phyloP scores from a whole-genome alignment of 2,329 filamentous ascomycete genomes.

The Malbranchea cinnamomea region DNA sequence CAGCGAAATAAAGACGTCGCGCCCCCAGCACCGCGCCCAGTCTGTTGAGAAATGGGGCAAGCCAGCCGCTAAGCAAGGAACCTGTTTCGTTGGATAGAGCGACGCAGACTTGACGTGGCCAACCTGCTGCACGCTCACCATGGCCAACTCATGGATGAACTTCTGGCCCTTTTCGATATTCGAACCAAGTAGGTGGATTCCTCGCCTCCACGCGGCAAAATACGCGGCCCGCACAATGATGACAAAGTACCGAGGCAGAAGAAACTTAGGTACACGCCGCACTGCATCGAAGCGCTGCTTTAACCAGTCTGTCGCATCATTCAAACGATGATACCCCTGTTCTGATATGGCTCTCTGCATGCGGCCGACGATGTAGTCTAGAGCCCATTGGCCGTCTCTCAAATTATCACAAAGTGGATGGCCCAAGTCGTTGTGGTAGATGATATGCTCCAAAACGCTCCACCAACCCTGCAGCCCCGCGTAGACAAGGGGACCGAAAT shows the following conservation, averaged over 20 bases:
- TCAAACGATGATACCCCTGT: slow-evolving; percentile 46
- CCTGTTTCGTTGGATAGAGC: slow-evolving; percentile 68
- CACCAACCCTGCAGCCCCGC: slow-evolving; percentile 98
- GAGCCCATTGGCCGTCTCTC: slow-evolving; percentile 76
- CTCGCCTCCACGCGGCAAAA: slow-evolving; percentile 63
- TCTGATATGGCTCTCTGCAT: slow-evolving; percentile 57
- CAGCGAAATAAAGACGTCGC: slow-evolving; percentile 91
- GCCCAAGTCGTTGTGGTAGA: slow-evolving; percentile 77
- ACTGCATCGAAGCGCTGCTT: slow-evolving; percentile 75
- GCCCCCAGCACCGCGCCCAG: slow-evolving; percentile 94
- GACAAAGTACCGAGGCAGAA: slow-evolving; percentile 86
- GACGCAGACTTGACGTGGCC: slow-evolving; percentile 83
- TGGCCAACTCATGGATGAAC: slow-evolving; percentile 74
- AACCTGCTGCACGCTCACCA: slow-evolving; percentile 85
- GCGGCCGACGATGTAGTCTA: slow-evolving; percentile 73
- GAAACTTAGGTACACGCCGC: slow-evolving; percentile 68
- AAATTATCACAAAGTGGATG: slow-evolving; percentile 90
- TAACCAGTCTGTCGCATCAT: slow-evolving; percentile 60
- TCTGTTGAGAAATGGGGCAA: slow-evolving; percentile 85
- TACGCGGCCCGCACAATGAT: slow-evolving; percentile 80
- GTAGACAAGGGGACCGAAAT: slow-evolving; percentile 73
- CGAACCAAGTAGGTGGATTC: slow-evolving; percentile 61
- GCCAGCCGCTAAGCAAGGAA: slow-evolving; percentile 80
- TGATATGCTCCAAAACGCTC: slow-evolving; percentile 74
- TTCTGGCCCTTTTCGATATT: slow-evolving; percentile 69